Percentiles rank a stretch among this genome's conserved stretches.
Evolutionary conservation across 331 rosid species (phyloP).

Genomic region (Prunus yedoensis): DNA sequence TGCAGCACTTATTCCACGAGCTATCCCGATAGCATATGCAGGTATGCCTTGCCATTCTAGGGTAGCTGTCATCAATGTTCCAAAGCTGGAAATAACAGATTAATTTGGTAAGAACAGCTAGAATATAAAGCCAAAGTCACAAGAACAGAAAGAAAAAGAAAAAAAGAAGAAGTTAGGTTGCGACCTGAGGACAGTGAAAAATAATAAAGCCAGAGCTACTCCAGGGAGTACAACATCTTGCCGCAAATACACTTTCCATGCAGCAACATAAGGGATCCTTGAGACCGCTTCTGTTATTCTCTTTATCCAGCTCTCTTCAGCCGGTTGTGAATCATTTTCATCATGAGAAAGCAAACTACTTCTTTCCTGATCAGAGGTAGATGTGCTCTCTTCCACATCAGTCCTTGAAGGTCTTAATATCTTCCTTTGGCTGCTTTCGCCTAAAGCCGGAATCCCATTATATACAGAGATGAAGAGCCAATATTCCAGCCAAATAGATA

Average conservation of each 20-base stretch:
- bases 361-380: slow-evolving; percentile 27
- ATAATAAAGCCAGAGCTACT: slow-evolving; percentile 72
- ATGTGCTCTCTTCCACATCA: slow-evolving; percentile 31
- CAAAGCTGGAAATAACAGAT: slow-evolving; percentile 57
- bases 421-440: slow-evolving; percentile 54
- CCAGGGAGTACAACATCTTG: slow-evolving; percentile 84
- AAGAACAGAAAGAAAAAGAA: background rate
- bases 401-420: slow-evolving; percentile 34
- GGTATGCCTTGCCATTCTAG: slow-evolving; percentile 92
- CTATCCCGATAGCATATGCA: slow-evolving; percentile 70
- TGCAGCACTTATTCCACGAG: slow-evolving; percentile 77
- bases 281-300: slow-evolving; percentile 30
- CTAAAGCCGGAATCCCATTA: slow-evolving; percentile 69
- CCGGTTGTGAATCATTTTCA: slow-evolving; percentile 10
- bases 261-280: slow-evolving; percentile 50
- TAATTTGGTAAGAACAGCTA: slow-evolving; percentile 4
- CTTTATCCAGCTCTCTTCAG: slow-evolving; percentile 26
- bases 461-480: slow-evolving; percentile 82
- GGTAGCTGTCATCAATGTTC: slow-evolving; percentile 90
- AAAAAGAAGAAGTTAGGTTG: background rate
- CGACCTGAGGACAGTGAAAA: slow-evolving; percentile 87
- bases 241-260: slow-evolving; percentile 70
- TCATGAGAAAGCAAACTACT: slow-evolving; percentile 31
- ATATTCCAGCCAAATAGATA: slow-evolving; percentile 76
- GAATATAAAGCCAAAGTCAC: slow-evolving; percentile 1